Percentiles rank a stretch among this genome's conserved stretches.
phyloP scores from a whole-genome alignment of 371 early-diverging fungal species.

The Funneliformis caledonium region DNA sequence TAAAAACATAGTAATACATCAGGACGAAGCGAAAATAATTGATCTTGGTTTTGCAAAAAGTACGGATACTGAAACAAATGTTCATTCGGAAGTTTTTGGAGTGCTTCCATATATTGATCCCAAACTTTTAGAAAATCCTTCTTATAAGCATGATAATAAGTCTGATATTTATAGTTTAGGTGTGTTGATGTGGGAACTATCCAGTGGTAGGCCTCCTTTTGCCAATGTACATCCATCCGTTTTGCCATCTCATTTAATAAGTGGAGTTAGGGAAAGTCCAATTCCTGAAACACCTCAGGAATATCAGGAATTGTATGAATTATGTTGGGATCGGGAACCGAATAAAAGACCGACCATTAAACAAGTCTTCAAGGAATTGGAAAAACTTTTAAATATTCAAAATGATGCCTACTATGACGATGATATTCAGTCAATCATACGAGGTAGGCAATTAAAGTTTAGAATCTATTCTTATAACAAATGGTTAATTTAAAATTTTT shows the following conservation, averaged over 20 bases:
- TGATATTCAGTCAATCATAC: no score
- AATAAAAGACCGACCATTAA: neutral
- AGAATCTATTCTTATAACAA: no score
- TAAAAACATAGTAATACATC: constrained; percentile 40
- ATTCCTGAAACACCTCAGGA: neutral
- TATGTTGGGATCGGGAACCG: neutral
- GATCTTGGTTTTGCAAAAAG: constrained; percentile 42
- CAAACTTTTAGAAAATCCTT: constrained; percentile 45
- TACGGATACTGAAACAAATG: constrained; percentile 4
- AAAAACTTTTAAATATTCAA: neutral
- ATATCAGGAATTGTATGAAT: constrained; percentile 1
- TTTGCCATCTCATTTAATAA: neutral
- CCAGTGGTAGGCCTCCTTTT: constrained; percentile 19
- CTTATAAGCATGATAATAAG: constrained; percentile 41
- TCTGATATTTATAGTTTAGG: constrained; percentile 51
- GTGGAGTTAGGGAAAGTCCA: neutral
- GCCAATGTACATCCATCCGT: no score
- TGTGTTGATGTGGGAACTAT: constrained; percentile 50
- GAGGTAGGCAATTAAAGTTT: no score
- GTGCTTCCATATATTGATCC: constrained; percentile 51
- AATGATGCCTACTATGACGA: neutral
- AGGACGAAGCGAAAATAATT: constrained; percentile 37
- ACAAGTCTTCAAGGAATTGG: neutral
- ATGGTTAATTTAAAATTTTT: no score
- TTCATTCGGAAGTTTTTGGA: constrained; percentile 41